Evolutionary conservation across 352 stramenopile species (phyloP).

Genomic region (Phytophthora sp.): DNA sequence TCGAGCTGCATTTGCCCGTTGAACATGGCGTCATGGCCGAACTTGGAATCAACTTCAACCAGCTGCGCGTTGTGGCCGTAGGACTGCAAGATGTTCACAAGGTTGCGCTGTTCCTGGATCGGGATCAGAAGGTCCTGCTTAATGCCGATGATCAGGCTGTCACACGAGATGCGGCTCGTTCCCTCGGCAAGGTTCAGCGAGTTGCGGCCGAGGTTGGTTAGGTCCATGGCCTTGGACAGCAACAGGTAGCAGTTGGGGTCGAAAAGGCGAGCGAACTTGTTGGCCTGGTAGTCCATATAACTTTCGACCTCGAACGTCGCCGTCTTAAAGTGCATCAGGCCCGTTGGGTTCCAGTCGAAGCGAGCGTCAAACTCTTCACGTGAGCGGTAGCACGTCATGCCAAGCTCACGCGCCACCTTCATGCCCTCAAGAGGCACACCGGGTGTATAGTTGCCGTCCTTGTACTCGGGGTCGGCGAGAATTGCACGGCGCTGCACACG

Average conservation of each 20-base stretch:
- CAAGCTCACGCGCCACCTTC: slow-evolving; percentile 85
- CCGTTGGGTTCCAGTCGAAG: slow-evolving; percentile 88
- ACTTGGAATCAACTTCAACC: slow-evolving; percentile 84
- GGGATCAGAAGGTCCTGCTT: slow-evolving; percentile 89
- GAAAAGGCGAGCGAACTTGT: slow-evolving; percentile 84
- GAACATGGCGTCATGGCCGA: slow-evolving; percentile 91
- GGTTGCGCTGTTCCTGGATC: slow-evolving; percentile 78
- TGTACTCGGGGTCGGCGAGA: slow-evolving; percentile 75
- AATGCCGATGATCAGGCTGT: slow-evolving; percentile 79
- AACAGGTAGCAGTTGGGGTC: slow-evolving; percentile 91
- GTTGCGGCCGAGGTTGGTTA: slow-evolving; percentile 78
- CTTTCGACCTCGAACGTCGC: slow-evolving; percentile 89
- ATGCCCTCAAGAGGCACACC: slow-evolving; percentile 74
- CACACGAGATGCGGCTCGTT: slow-evolving; percentile 67
- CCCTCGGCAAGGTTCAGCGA: slow-evolving; percentile 76
- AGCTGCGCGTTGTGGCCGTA: slow-evolving; percentile 71
- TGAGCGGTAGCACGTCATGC: slow-evolving; percentile 91
- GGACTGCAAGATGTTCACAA: slow-evolving; percentile 84
- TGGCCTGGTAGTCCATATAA: slow-evolving; percentile 91
- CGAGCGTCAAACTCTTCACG: slow-evolving; percentile 86
- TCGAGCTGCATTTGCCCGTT: slow-evolving; percentile 81
- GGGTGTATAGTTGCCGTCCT: slow-evolving; percentile 77
- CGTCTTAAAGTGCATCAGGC: slow-evolving; percentile 71
- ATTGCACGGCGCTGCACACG: slow-evolving; percentile 87
- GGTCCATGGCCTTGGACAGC: slow-evolving; percentile 89